These are phyloP conservation scores for Claviceps citrina DNA, from an alignment of 2,329 filamentous ascomycete species.

Conservation along the genomic window DNA sequence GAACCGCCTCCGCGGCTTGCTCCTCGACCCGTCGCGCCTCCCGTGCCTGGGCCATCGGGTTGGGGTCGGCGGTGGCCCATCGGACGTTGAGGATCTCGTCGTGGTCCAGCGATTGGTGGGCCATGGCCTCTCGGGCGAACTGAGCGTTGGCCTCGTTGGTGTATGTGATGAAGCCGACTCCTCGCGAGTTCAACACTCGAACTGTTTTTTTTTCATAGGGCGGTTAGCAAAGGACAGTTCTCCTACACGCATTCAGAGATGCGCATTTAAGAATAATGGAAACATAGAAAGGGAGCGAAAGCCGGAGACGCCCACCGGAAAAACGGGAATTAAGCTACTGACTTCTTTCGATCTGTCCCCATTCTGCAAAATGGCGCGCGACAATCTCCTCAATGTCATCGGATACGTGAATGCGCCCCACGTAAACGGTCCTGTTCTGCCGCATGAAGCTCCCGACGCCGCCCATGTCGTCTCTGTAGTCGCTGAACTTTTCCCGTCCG, in stretches of 20 bases:
- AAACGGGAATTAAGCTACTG: too few species aligned
- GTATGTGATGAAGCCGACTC: constrained; percentile 93
- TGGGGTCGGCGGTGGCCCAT: constrained; percentile 94
- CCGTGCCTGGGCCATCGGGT: constrained; percentile 83
- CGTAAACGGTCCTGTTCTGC: constrained; percentile 85
- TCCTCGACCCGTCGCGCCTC: constrained; percentile 84
- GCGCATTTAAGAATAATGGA: too few species aligned
- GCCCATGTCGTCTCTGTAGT: constrained; percentile 95
- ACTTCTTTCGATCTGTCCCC: constrained; percentile 78
- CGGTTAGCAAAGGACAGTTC: not conserved
- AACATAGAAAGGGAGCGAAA: too few species aligned
- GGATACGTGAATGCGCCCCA: constrained; percentile 84
- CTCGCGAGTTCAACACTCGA: constrained; percentile 73
- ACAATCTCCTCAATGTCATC: constrained; percentile 97
- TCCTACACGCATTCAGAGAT: too few species aligned
- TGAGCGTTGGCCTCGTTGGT: constrained; percentile 77
- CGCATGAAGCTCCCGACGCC: constrained; percentile 89
- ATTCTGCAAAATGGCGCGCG: constrained; percentile 87
- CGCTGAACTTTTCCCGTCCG: constrained; percentile 69
- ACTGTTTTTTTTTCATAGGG: constrained; percentile 19
- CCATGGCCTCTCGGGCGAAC: constrained; percentile 92
- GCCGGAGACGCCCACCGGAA: too few species aligned
- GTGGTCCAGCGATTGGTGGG: constrained; percentile 81
- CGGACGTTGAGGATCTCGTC: constrained; percentile 87
- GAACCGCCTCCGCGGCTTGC: constrained; percentile 86